phyloP scores from a whole-genome alignment of 495 filamentous ascomycete species.

The Penicillium atrosanguineum region DNA sequence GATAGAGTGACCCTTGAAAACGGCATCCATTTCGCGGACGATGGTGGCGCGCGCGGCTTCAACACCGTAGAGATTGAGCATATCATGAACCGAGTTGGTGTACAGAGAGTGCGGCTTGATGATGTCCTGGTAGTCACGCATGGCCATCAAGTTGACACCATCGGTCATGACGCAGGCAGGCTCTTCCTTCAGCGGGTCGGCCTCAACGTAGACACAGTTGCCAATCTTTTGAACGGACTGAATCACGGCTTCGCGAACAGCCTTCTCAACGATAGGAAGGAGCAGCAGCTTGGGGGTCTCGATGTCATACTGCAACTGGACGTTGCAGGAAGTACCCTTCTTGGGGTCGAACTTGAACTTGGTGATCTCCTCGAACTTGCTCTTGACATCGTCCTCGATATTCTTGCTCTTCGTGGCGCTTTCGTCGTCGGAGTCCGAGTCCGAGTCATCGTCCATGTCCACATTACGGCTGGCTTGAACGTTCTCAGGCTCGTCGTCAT shows the following conservation, averaged over 20 bases:
- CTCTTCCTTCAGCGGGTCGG: conserved; percentile 57
- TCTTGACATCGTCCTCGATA: conserved; percentile 66
- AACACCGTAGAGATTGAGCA: conserved; percentile 84
- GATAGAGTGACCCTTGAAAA: conserved; percentile 93
- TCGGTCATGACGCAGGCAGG: conserved; percentile 66
- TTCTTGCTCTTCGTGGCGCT: conserved; percentile 42
- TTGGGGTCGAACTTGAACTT: conserved; percentile 78
- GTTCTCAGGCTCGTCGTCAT: conserved; percentile 44
- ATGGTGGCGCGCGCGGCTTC: conserved; percentile 87
- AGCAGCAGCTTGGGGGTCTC: conserved; percentile 87
- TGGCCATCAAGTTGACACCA: conserved; percentile 85
- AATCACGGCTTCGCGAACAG: conserved; percentile 72
- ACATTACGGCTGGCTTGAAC: conserved; percentile 20
- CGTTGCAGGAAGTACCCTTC: conserved; percentile 69
- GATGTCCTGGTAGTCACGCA: conserved; percentile 81
- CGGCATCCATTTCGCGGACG: conserved; percentile 77
- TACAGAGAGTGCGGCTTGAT: conserved; percentile 84
- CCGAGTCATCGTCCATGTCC: conserved; percentile 34
- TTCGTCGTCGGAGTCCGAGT: conserved; percentile 39
- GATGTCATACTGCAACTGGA: conserved; percentile 81
- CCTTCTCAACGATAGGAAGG: conserved; percentile 80
- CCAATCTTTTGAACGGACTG: conserved; percentile 78
- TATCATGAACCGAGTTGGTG: conserved; percentile 88
- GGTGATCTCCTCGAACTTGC: conserved; percentile 60
- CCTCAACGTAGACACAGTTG: conserved; percentile 65